A percentile compares a stretch with the other conserved stretches of the same genome.
These are phyloP conservation scores for Exobasidium cylindrosporum DNA, from an alignment of 1,284 basidiomycete genomes.

Conservation along the genomic window DNA sequence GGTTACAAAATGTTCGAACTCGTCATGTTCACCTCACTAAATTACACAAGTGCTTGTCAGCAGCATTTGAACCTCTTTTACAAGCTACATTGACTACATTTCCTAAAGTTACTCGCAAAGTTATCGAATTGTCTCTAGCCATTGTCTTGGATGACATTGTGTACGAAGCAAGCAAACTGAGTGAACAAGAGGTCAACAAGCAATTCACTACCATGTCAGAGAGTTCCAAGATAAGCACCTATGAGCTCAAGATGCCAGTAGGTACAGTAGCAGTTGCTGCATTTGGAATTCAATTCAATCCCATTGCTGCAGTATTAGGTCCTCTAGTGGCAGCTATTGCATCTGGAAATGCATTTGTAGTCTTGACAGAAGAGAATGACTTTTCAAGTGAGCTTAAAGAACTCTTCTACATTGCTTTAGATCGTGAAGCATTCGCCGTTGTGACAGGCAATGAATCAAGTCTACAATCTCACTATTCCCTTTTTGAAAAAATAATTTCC, in stretches of 20 bases:
- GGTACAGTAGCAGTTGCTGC: not conserved
- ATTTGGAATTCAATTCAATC: not conserved
- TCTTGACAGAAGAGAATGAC: not conserved
- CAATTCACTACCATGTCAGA: not conserved
- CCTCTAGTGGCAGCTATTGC: conserved; percentile 1
- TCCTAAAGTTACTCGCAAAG: not conserved
- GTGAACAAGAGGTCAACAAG: not conserved
- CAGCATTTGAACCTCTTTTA: not conserved
- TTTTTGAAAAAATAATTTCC: not conserved
- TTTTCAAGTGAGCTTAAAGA: not conserved
- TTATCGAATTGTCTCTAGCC: not conserved
- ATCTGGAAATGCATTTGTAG: not conserved
- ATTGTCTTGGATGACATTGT: not conserved
- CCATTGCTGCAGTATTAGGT: conserved; percentile 1
- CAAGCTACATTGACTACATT: not conserved
- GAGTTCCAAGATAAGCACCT: not conserved
- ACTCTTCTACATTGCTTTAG: not conserved
- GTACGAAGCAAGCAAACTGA: not conserved
- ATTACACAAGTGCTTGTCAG: not conserved
- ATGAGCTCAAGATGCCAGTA: not conserved
- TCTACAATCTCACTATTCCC: not conserved
- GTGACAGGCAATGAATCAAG: not conserved
- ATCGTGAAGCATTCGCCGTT: not conserved
- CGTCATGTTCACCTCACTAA: not conserved
- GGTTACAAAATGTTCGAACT: not conserved